Evolutionary conservation across 306 rosid species (phyloP), one percentile per base, ranked within the genome.

Genomic region (Quercus glauca): DNA sequence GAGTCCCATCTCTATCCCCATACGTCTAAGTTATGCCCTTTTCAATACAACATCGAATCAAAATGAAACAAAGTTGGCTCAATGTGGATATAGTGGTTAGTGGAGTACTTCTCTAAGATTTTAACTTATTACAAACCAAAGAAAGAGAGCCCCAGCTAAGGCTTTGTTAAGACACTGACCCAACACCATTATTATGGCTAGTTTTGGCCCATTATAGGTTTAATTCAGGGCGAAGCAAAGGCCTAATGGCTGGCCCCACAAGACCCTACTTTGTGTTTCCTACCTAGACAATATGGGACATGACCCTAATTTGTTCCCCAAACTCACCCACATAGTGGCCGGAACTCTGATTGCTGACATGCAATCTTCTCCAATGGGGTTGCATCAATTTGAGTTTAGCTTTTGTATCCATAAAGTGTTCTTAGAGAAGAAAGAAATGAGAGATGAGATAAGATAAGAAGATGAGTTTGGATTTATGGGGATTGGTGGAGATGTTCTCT

Each of bases 1-100:
- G 33, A 76, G 91, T 91, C 94, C 90, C 90, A 85, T 89, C 90
- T 81, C 55, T 71, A 45, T 71, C 69, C 80, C 80, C 35, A 29
- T 63, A 55, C 17, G 23, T 45, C 23, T 69, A 33, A 49, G 76
- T 85, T 35, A 60, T 33, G 73, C 57, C 75, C 75, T 81, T 76
- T 84, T 63, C 69, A 75, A 58, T 51, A 73, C 75, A 84, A 74
- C 78, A 45, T 43, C 21, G 35, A 23, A 70, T 70, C 57, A n/a
- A 49, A 43, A 41, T 20, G 13, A 49, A 49, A 70, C 19, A 70
- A 12, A 20, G 70, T 75, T 73, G 71, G 29, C 51, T 81, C 74
- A 84, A 78, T 75, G 76, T 76, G 78, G 80, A 75, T 64, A 57
- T 41, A 41, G 45, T 20, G 69, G 73, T 76, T 76, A 41, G 53